These are phyloP conservation scores for Tulasnella sp. DNA, from an alignment of 768 basidiomycete species.

Conservation along the genomic window DNA sequence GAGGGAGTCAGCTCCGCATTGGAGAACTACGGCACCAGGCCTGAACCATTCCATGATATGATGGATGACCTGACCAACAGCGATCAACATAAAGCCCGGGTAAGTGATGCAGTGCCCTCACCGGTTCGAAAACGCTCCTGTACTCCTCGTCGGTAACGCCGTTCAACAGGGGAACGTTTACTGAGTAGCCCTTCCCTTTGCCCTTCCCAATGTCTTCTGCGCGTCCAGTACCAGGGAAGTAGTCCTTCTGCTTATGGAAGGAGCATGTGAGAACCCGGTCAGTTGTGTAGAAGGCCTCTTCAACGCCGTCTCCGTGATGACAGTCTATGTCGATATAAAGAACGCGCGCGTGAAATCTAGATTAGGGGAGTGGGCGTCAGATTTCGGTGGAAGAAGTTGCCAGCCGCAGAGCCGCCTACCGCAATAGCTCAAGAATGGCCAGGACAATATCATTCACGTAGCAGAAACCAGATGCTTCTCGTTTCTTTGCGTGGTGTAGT, in stretches of 20 bases:
- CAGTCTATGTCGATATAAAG: constrained; percentile 98
- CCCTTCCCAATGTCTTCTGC: constrained; percentile 79
- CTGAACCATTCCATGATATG: constrained; percentile 81
- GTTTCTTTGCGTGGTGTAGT: constrained; percentile 98
- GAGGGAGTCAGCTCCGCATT: constrained; percentile 94
- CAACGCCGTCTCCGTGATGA: constrained; percentile 97
- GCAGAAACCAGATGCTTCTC: constrained; percentile 96
- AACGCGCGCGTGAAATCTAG: constrained; percentile 78
- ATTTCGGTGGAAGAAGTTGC: neutral
- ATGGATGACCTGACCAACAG: constrained; percentile 56
- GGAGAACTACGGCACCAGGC: constrained; percentile 81
- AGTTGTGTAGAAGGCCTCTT: constrained; percentile 97
- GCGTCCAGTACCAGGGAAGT: constrained; percentile 83
- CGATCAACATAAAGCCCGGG: neutral
- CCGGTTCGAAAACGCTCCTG: constrained; percentile 83
- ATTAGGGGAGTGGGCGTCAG: constrained; percentile 69
- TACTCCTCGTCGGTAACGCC: constrained; percentile 89
- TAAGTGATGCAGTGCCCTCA: constrained; percentile 36
- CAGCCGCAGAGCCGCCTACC: constrained; percentile 39
- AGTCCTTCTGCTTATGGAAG: constrained; percentile 97
- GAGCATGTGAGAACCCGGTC: constrained; percentile 96
- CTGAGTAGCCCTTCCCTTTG: constrained; percentile 76
- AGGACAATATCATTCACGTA: constrained; percentile 98
- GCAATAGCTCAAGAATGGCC: constrained; percentile 83
- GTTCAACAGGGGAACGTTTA: constrained; percentile 92